Conservation (phyloP, 1,284 basidiomycete genomes). For the Coriolopsis trogii region DNA sequence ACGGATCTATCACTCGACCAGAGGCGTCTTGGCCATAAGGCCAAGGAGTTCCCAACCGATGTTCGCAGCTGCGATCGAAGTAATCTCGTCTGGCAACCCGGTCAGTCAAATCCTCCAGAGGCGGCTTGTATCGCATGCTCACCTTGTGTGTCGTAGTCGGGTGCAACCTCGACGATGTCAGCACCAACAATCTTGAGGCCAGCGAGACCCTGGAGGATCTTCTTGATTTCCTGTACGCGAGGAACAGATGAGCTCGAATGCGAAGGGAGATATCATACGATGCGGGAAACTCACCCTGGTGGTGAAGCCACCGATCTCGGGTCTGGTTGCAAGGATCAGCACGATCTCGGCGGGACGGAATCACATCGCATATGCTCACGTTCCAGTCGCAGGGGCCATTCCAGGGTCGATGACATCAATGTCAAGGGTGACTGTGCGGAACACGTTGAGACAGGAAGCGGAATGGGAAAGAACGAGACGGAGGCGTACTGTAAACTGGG, state of each 20-base stretch:
- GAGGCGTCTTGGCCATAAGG: conserved; percentile 37
- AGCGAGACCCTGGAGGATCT: conserved; percentile 40
- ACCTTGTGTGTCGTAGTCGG: conserved; percentile 37
- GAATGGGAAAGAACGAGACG: not conserved
- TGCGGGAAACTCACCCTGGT: conserved; percentile 31
- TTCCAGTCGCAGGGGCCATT: conserved; percentile 47
- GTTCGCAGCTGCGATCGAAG: conserved; percentile 39
- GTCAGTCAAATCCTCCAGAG: not conserved
- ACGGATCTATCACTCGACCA: conserved; percentile 12
- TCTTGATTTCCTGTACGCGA: conserved; percentile 25
- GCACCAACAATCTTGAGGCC: conserved; percentile 44
- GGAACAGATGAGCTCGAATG: not conserved
- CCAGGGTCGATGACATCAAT: conserved; percentile 42
- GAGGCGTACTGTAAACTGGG: conserved; percentile 39
- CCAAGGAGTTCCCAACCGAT: conserved; percentile 36
- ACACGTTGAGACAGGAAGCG: not conserved
- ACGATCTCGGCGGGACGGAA: not conserved
- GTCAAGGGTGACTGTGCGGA: conserved; percentile 33
- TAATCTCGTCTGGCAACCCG: conserved; percentile 34
- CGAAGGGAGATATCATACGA: not conserved
- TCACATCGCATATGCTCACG: no score
- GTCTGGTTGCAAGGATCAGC: conserved; percentile 17
- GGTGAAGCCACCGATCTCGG: conserved; percentile 43
- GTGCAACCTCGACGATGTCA: conserved; percentile 44
- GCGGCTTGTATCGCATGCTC: not conserved